These are phyloP conservation scores for Rosellinia necatrix DNA, from an alignment of 2,329 filamentous ascomycete species.

Conservation along the genomic window DNA sequence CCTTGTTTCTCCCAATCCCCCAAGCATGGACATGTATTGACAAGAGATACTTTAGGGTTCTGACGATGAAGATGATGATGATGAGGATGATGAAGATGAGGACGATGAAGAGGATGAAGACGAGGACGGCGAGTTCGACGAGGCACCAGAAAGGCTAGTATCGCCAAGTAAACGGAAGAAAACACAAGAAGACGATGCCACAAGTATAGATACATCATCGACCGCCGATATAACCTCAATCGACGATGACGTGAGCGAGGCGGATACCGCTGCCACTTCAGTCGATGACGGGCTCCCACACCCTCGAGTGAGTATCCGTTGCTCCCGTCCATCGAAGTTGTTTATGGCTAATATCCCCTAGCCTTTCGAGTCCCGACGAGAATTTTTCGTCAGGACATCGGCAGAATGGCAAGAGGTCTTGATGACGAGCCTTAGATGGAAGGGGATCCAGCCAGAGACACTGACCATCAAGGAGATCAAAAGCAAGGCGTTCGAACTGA, in stretches of 20 bases:
- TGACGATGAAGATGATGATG: conserved; percentile 51
- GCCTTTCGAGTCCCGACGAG: conserved; percentile 87
- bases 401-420: conserved; percentile 89
- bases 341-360: conserved; percentile 46
- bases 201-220: conserved; percentile 46
- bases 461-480: conserved; percentile 89
- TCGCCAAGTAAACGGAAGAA: conserved; percentile 63
- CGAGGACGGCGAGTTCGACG: conserved; percentile 60
- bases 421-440: conserved; percentile 74
- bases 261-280: conserved; percentile 51
- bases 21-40: conserved; percentile 25
- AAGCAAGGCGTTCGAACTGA: conserved; percentile 84
- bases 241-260: conserved; percentile 54
- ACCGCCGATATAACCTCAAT: conserved; percentile 38
- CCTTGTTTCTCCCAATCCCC: neutral
- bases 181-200: conserved; percentile 51
- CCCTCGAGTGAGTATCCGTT: conserved; percentile 53
- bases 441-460: conserved; percentile 67
- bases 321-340: neutral
- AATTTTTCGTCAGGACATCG: conserved; percentile 89
- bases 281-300: conserved; percentile 79
- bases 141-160: conserved; percentile 49
- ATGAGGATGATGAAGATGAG: conserved; percentile 52
- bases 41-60: conserved; percentile 52
- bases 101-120: conserved; percentile 63